Percentiles rank a stretch among this genome's conserved stretches.
Evolutionary conservation across 257 asterid species (phyloP).

Genomic region (Ophiorrhiza pumila): DNA sequence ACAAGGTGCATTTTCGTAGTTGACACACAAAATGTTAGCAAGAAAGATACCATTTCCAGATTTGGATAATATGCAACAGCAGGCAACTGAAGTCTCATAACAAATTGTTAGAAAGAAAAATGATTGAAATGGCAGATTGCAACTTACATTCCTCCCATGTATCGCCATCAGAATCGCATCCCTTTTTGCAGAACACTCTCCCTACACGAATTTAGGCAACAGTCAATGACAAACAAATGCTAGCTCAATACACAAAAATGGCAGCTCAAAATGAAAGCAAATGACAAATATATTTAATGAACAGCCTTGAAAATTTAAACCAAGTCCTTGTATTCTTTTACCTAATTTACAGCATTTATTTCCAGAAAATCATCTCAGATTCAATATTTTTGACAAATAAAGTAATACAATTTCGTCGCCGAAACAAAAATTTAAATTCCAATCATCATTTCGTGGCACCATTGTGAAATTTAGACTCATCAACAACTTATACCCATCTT

Average conservation of each 20-base stretch:
- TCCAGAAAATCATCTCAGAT: neutral
- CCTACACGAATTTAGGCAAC: conserved; percentile 46
- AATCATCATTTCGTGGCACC: too few relatives aligned
- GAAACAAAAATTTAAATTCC: too few relatives aligned
- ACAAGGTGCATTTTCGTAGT: neutral
- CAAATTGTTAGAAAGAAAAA: neutral
- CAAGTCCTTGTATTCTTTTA: neutral
- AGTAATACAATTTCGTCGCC: neutral
- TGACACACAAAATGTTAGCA: neutral
- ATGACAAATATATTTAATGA: neutral
- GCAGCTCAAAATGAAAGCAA: neutral
- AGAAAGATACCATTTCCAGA: neutral
- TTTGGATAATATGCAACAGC: neutral
- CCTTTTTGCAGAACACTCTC: conserved; percentile 93
- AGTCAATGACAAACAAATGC: neutral
- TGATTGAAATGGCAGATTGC: conserved; percentile 3
- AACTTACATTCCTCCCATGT: conserved; percentile 80
- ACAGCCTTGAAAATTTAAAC: neutral
- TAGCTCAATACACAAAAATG: neutral
- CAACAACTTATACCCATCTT: neutral
- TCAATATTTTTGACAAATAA: neutral
- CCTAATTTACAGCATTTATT: neutral
- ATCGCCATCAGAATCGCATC: conserved; percentile 83
- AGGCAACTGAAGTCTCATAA: neutral
- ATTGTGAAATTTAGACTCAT: neutral